Base-by-base conservation (phyloP, 176 grass and related monocot species). In the Musa troglodytarum region DNA sequence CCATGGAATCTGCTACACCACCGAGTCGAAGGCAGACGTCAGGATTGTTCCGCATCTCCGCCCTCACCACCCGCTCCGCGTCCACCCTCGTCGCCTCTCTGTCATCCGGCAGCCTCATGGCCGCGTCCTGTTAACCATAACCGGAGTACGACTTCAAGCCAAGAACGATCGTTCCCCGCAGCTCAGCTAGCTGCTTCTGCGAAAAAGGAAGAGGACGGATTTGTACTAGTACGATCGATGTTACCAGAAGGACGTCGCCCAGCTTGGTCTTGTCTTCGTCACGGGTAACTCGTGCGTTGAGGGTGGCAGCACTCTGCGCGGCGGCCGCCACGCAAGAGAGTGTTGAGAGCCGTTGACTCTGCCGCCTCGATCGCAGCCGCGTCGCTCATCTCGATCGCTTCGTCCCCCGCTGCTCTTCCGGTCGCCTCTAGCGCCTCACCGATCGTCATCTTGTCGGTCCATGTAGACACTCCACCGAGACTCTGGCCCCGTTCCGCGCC, bases 351-450 rank as follows among this genome's bases (percentile, higher is more conserved):
- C 2, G 79, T 24, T 12, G 68, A 69, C 16, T 92, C 89, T 7
- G 87, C 87, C 1, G 85, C 89, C 68, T 92, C 83, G 66, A 96
- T 90, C 11, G 85, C 93, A 0, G 89, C 87, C 19, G 81, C 83
- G 75, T 92, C 93, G 68, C 93, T 92, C 51, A 43, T 78, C 54
- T 96, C 87, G 68, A 90, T 79, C 4, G 89, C 81, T 77, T 28
- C 70, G 52, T 55, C 65, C 0, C 83, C 85, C 0, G 70, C 83
- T 0, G 85, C 62, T 8, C 76, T 65, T 1, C 63, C 85, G 9
- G 93, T 21, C 2, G 83, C 87, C 79, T 96, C 87, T 19, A 90
- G 77, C 2, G 89, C 92, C 59, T 92, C 92, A 5, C 89, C 87
- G 64, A 90, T 83, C 3, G 87, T 88, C 55, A 96, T 80, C 66